These are phyloP conservation scores for Saturnispora dispora DNA, from an alignment of 805 yeast genomes.

Conservation along the genomic window DNA sequence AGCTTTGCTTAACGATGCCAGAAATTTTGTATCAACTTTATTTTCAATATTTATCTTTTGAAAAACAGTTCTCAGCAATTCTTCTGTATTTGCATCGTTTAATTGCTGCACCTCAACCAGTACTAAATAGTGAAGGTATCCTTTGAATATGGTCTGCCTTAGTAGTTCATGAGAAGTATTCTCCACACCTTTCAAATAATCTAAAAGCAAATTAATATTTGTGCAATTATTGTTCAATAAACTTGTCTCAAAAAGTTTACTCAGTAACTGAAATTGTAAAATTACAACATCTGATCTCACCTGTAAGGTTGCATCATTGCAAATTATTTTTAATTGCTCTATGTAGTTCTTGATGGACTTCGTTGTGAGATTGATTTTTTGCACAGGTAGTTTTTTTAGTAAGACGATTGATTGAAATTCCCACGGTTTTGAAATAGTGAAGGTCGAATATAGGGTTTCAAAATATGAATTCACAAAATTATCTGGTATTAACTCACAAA, in stretches of 20 bases:
- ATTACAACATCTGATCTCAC: constrained; percentile 6
- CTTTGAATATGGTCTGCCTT: background rate
- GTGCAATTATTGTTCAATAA: background rate
- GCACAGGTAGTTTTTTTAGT: constrained; percentile 7
- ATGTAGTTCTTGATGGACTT: background rate
- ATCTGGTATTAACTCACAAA: background rate
- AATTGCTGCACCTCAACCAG: background rate
- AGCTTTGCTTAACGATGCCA: constrained; percentile 9
- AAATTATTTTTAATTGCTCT: background rate
- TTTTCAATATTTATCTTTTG: background rate
- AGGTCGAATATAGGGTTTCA: background rate
- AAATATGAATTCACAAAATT: constrained; percentile 7
- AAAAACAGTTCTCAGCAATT: background rate
- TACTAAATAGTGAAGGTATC: constrained; percentile 1
- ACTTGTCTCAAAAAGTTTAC: constrained; percentile 2
- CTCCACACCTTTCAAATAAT: background rate
- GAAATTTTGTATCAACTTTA: constrained; percentile 6
- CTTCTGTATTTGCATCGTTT: background rate
- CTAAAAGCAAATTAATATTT: background rate
- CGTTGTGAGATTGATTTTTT: background rate
- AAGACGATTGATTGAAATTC: constrained; percentile 12
- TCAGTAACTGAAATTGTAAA: constrained; percentile 8
- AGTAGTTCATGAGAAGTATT: background rate
- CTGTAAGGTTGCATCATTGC: constrained; percentile 7
- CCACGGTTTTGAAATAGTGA: constrained; percentile 10